Evolutionary conservation across 306 rosid genomes (phyloP), one percentile per base, ranked within the genome.

Genomic region (Vigna nakashimae): DNA sequence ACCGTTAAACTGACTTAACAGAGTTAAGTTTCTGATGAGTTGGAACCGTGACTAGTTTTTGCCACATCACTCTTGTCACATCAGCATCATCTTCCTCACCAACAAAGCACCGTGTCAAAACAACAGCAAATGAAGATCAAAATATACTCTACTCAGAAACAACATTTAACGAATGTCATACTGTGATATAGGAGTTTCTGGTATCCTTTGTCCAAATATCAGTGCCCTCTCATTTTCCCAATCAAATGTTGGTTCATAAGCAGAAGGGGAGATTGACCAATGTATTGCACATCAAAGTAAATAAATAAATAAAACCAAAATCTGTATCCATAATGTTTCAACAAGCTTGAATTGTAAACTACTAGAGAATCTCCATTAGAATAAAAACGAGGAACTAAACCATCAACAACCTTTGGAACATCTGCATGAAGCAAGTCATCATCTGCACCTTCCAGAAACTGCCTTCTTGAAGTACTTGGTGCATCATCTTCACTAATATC

Each of bases 381-480:
- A 63, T 16, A 43, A 53, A 12, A 67, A 48, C 22, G 50, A 26
- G 26, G 34, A 67, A 76, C 36, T 65, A 79, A 76, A 20, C 59
- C 71, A 78, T 56, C 15, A 56, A 58, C 66, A 88, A 95, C 98
- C 98, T 95, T 89, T 8, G 85, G 69, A 85, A 75, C 79, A 84
- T 84, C 91, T 6, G 84, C 82, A 74, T 70, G 87, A 62, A 66
- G 71, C 17, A 83, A 69, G 28, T 91, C 91, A 17, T 83, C 82
- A 51, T 82, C 85, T 16, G 90, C 77, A 20, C 77, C 77, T 56
- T 95, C 99, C 2, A 69, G 49, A 73, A 88, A 93, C 52, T 91
- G 98, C 87, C 99, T 83, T 82, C 99, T 98, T 0, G 97, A 95
- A 49, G 99, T 95, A 87, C 98, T 92, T 20, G 99, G 99, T 77